Base-by-base conservation (phyloP, 345 rosid species). In the Pugionium cornutum region DNA sequence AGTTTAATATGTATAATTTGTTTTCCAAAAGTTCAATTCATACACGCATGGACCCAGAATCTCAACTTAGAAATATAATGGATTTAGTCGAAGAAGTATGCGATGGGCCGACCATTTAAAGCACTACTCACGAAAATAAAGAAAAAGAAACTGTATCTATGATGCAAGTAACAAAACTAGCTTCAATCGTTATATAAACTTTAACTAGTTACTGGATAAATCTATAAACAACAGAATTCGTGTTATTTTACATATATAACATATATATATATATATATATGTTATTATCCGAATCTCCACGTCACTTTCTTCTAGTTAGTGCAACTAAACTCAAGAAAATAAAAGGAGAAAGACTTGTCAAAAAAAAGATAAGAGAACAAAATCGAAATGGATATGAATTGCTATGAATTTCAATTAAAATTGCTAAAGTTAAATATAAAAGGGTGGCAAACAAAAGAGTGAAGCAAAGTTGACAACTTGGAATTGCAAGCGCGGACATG, bases 391-490 rank as follows among this genome's bases (percentile, higher is more conserved):
- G 51, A 32, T 49, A 64, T 56, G 46, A 68, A 68, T 56, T 67
- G 64, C 56, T 35, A 9, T 58, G 49, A 35, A 46, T 45, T 47
- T 63, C 40, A 33, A 27, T 6, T 40, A 10, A 55, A 49, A 11
- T 47, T 71, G 37, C 6, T 47, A 6, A 4, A 1, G 7, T 29
- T 30, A 3, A 54, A 45, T 31, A 33, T 2, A 27, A 64, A 72
- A 63, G 27, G 40, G 77, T 78, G 84, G 82, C 82, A 67, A 76
- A 78, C 80, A 77, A 69, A 75, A 75, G 74, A 62, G 68, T 58
- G 69, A 68, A 62, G 7, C 74, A 68, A 72, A 74, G 78, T 74
- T 74, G 78, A 75, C 78, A 51, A 63, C 50, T 25, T 1, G 59
- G 68, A 34, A 28, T 57, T 68, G 66, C 73, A 48, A 58, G 52